Evolutionary conservation across 2,329 filamentous ascomycete genomes (phyloP).

Genomic region (Pestalotiopsis sp.): DNA sequence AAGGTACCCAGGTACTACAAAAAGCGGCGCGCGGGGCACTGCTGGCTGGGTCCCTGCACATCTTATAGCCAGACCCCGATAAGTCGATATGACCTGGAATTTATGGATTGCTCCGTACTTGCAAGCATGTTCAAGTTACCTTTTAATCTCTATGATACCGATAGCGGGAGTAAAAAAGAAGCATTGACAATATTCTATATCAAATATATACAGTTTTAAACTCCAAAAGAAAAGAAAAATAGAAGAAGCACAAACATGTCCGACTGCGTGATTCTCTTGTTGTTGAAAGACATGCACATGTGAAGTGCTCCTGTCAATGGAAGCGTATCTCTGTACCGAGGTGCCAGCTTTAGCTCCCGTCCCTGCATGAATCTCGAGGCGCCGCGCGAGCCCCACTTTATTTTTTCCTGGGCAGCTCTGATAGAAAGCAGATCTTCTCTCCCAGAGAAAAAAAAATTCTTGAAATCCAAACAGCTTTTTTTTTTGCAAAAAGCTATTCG

Average conservation of each 20-base stretch:
- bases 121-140: too few relatives aligned
- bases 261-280: not conserved
- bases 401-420: slow-evolving; percentile 2
- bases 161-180: too few relatives aligned
- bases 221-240: too few relatives aligned
- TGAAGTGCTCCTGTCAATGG: not conserved
- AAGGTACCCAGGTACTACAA: too few relatives aligned
- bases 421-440: not conserved
- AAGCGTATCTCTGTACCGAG: not conserved
- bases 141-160: too few relatives aligned
- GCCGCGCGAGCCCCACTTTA: not conserved
- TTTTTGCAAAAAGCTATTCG: not conserved
- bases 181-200: too few relatives aligned
- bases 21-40: not conserved
- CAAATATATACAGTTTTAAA: too few relatives aligned
- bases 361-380: not conserved
- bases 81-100: not conserved
- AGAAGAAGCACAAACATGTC: too few relatives aligned
- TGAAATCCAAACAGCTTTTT: not conserved
- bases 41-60: not conserved
- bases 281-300: too few relatives aligned
- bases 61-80: not conserved
- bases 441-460: not conserved
- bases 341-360: slow-evolving; percentile 1
- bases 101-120: too few relatives aligned